Base-by-base conservation (phyloP, 306 rosid genomes). In the Mimosa bimucronata region DNA sequence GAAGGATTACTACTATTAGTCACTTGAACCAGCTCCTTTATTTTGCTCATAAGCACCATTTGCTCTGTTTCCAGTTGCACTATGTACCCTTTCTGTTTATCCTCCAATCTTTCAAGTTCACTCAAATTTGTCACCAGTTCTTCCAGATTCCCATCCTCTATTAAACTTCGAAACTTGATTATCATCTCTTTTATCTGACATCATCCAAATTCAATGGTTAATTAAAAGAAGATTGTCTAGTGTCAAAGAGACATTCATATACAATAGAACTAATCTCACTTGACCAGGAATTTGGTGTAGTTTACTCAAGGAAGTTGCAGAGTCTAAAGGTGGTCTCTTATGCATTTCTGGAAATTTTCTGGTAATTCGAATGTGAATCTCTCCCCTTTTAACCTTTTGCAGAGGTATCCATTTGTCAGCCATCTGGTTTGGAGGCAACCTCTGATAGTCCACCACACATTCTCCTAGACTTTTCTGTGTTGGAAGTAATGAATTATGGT, bases 391-490 rank as follows among this genome's bases (percentile, higher is more conserved):
- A 44, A 93, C 97, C 67, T 93, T 92, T 79, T 87, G 94, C 60
- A 91, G 92, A 71, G 98, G 97, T 74, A 93, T 91, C 98, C 98
- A 93, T 87, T 91, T 88, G 82, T 90, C 93, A 41, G 84, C 80
- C 88, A 77, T 87, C 81, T 86, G 90, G 65, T 93, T 93, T 11
- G 91, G 97, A 69, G 94, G 89, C 86, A 93, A 84, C 53, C 90
- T 72, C 66, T 88, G 94, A 80, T 93, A 93, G 45, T 93, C 98
- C 0, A 93, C 92, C 7, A 85, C 93, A 78, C 97, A 91, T 44
- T 82, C 89, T 18, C 97, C 98, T 3, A 93, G 88, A 42, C 83
- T 87, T 34, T 34, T 34, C 40, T 91, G 80, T 34, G 91, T 80
- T 19, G 91, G 94, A 12, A 93, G 82, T n/a, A 91, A 37, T 37